Evolutionary conservation across 2,329 filamentous ascomycete species (phyloP), one percentile per base, ranked within the genome.

Genomic region (Nigrospora oryzae): DNA sequence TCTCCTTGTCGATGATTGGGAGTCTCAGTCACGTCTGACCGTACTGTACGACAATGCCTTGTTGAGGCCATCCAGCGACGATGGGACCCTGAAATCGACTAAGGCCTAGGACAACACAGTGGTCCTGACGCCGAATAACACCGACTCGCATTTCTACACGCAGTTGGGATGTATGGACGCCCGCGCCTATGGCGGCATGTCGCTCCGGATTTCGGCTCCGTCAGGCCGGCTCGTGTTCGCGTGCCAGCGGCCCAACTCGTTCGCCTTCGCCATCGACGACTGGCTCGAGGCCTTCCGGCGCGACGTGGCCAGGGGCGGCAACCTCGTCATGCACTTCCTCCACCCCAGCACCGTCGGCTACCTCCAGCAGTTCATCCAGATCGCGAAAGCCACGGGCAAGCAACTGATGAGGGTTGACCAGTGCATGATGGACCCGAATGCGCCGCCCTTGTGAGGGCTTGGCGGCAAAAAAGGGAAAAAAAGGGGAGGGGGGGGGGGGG

Each of bases 201-300:
- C 75, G 11, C 55, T 81, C 38, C 68, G 68, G 17, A 75, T 81
- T 59, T 72, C 71, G 46, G 77, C 77, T 3, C 57, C 73, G 0
- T 61, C 61, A 2, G 75, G 81, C 7, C 71, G 69, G n/a, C 66
- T 86, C 34, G 66, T 81, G 38, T 77, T 84, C 54, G 68, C 74
- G 6, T 86, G 82, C 68, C 81, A 75, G 51, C 71, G 81, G 19
- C 80, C 81, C 39, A 83, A 84, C 63, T 81, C 76, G 0, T 84
- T 86, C 58, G 82, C 82, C 2, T 85, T 86, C 59, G 82, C 81
- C 42, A 85, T 86, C 51, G 82, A 86, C 56, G 82, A 86, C 59
- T 82, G 82, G 63, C 63, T 84, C 13, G 76, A 77, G 4, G 78
- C 80, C 13, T 86, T 86, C 63, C 71, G 77, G 57, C 68, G 75